Conservation (phyloP, 306 rosid species). For the Spatholobus suberectus region DNA sequence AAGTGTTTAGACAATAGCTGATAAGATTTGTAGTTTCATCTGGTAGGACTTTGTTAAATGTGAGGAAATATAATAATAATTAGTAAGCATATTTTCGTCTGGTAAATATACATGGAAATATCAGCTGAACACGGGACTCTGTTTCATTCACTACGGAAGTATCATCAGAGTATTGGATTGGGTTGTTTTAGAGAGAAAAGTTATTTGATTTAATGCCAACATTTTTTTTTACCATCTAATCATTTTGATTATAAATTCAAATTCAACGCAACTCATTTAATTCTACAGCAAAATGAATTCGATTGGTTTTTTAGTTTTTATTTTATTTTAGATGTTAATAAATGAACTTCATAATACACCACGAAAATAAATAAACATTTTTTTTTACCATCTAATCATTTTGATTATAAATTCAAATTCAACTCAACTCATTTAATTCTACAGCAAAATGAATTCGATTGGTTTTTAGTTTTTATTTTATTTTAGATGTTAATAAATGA, state of each 20-base stretch:
- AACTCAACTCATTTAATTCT: not conserved
- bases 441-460: not conserved
- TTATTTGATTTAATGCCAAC: not conserved
- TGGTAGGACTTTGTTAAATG: not conserved
- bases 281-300: not conserved
- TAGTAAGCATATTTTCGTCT: not conserved
- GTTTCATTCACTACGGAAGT: not conserved
- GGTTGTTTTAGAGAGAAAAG: not conserved
- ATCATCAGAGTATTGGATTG: not conserved
- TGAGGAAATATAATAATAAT: not conserved
- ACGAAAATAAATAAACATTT: not conserved
- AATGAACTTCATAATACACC: not conserved
- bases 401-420: not conserved
- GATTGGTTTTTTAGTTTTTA: not conserved
- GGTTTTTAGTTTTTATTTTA: not conserved
- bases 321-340: not conserved
- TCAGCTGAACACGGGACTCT: not conserved
- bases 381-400: not conserved
- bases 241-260: not conserved
- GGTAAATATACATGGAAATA: not conserved
- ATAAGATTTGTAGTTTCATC: slow-evolving; percentile 1
- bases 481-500: not conserved
- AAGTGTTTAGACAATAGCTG: not conserved
- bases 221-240: not conserved
- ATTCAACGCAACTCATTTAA: not conserved